Evolutionary conservation across 2,329 filamentous ascomycete species (phyloP), one percentile per base, ranked within the genome.

Genomic region (Colletotrichum navitas): DNA sequence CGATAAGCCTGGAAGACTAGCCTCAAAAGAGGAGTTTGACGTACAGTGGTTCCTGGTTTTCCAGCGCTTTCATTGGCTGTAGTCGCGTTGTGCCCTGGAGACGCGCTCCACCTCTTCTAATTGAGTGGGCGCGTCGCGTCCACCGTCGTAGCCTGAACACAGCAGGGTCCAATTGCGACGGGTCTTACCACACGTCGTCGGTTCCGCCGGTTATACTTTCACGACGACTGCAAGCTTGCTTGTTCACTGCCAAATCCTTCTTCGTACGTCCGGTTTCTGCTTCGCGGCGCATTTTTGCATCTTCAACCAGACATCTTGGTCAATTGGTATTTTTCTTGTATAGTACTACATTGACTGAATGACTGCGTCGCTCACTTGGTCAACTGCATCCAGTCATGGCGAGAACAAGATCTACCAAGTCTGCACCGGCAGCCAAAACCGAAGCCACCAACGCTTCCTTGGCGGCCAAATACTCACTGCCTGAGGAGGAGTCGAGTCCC

Each of bases 361-460:
- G 4, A 21, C 16, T 8, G 16, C 10, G 16, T 16, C 29, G 47
- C 24, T 12, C 24, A 41, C 34, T 63, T 21, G 21, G 29, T 36
- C 14, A 32, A 39, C 34, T 34, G 24, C 39, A 16, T 12, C 29
- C 21, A 32, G 73, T 55, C 60, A 89, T 89, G 87, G 83, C 86
- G 61, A 83, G 83, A 74, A 88, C 87, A 71, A 82, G 87, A 75
- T 82, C 87, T 14, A 77, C 79, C 56, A 85, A 83, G 75, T 65
- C 79, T 47, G 74, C 76, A n/a, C 67, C 79, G 2, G 69, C 74
- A 18, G 59, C 65, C 83, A 84, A 77, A 80, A 75, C 75, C 73
- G 74, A 73, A 71, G 76, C 47, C 34, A 67, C 43, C 45, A 74
- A 77, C 26, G 63, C 77, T 4, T 76, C 80, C 14, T 75, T 79